These are phyloP conservation scores for Trichocladium antarcticum DNA, from an alignment of 495 filamentous ascomycete species.

Conservation along the genomic window DNA sequence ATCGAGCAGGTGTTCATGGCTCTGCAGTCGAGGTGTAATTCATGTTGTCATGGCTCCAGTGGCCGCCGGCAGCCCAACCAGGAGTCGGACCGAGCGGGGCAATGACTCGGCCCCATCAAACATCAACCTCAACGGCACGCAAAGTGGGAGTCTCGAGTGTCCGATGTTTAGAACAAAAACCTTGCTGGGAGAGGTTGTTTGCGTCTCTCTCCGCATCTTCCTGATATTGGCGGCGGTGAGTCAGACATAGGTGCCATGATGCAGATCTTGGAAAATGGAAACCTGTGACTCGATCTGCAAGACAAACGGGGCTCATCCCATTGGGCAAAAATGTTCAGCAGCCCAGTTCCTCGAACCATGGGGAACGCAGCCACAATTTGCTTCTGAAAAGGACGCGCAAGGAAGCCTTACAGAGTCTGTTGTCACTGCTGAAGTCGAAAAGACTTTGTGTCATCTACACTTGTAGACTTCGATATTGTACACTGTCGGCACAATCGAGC, in stretches of 20 bases:
- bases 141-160: too few species aligned
- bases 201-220: too few species aligned
- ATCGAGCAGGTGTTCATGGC: neutral
- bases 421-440: too few species aligned
- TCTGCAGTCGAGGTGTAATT: neutral
- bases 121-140: too few species aligned
- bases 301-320: neutral
- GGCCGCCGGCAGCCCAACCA: slow-evolving; percentile 1
- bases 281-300: neutral
- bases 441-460: too few species aligned
- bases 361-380: neutral
- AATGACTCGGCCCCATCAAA: neutral
- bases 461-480: too few species aligned
- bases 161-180: too few species aligned
- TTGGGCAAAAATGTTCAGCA: too few species aligned
- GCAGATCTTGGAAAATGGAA: neutral
- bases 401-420: neutral
- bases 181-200: too few species aligned
- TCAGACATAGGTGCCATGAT: neutral
- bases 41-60: slow-evolving; percentile 1
- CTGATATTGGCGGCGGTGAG: slow-evolving; percentile 1
- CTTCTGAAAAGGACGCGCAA: neutral
- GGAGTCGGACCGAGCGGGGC: neutral
- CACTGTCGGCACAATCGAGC: too few species aligned
- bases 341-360: neutral